Percentiles rank a stretch among this genome's conserved stretches.
Conservation (phyloP, 208 protist genomes). For the Acanthamoeba castellanii region DNA sequence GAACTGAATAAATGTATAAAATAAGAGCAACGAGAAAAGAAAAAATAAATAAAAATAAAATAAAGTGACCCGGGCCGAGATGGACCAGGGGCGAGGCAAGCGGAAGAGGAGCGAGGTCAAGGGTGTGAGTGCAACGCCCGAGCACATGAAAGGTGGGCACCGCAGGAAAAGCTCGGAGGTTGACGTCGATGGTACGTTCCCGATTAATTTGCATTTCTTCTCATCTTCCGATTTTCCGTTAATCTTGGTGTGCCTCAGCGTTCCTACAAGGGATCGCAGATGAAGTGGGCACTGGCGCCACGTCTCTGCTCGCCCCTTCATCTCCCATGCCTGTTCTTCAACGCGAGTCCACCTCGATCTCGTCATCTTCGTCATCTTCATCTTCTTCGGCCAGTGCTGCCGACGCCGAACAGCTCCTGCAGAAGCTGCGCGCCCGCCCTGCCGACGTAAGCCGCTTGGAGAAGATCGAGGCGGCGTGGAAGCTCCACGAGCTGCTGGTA, state of each 20-base stretch:
- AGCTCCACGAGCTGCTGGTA: background rate
- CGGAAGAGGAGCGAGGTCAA: no score
- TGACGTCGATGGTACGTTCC: constrained; percentile 34
- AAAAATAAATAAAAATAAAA: background rate
- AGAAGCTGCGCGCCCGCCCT: constrained; percentile 16
- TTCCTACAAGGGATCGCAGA: constrained; percentile 51
- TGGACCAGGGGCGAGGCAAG: no score
- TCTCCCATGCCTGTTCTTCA: no score
- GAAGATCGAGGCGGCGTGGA: constrained; percentile 44
- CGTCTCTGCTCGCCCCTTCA: background rate
- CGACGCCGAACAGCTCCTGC: background rate
- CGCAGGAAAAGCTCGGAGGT: background rate
- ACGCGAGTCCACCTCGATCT: background rate
- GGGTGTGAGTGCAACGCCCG: no score
- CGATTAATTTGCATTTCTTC: background rate
- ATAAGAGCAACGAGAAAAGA: no score
- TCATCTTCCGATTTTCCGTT: background rate
- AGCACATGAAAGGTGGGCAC: background rate
- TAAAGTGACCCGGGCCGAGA: background rate
- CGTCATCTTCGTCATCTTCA: background rate
- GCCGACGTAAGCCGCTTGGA: constrained; percentile 29
- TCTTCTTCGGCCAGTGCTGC: background rate
- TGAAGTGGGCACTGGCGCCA: background rate
- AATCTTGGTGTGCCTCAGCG: background rate
- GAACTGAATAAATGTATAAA: no score